These are phyloP conservation scores for Metschnikowia amazonensis DNA, from an alignment of 805 yeast species.

Conservation along the genomic window DNA sequence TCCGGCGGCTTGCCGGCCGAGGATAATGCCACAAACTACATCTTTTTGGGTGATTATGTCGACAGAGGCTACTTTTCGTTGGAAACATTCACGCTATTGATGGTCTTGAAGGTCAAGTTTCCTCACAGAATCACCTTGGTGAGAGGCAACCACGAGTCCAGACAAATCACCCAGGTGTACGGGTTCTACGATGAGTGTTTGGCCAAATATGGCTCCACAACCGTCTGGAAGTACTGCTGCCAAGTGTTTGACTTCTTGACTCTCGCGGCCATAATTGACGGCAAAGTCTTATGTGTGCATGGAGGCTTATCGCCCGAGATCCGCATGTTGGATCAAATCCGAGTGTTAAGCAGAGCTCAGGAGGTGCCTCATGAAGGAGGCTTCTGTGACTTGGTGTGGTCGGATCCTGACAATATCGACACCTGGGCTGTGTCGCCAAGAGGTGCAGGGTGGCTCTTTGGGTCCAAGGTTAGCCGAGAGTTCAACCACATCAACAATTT, in stretches of 20 bases:
- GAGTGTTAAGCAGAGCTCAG: conserved; percentile 92
- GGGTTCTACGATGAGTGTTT: conserved; percentile 97
- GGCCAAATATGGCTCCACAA: conserved; percentile 88
- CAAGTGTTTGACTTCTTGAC: conserved; percentile 94
- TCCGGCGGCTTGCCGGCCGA: conserved; percentile 90
- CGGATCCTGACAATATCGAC: conserved; percentile 96
- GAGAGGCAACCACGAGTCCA: conserved; percentile 95
- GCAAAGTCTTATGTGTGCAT: conserved; percentile 90
- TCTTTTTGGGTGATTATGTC: conserved; percentile 93
- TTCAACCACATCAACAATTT: conserved; percentile 93
- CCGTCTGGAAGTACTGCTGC: conserved; percentile 95
- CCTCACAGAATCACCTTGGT: conserved; percentile 85
- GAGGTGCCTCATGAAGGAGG: conserved; percentile 99
- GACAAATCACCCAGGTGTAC: conserved; percentile 98
- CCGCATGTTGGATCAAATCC: conserved; percentile 92
- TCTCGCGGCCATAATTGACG: conserved; percentile 93
- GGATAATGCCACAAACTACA: conserved; percentile 59
- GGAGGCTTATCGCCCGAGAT: conserved; percentile 98
- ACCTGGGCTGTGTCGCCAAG: conserved; percentile 98
- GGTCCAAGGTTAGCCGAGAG: conserved; percentile 89
- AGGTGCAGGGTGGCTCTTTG: conserved; percentile 98
- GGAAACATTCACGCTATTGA: conserved; percentile 88
- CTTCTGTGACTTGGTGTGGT: conserved; percentile 95
- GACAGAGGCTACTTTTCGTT: conserved; percentile 96
- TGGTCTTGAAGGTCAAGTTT: conserved; percentile 88